Evolutionary conservation across 495 filamentous ascomycete species (phyloP).

Genomic region (Saxophila tyrrhenica): DNA sequence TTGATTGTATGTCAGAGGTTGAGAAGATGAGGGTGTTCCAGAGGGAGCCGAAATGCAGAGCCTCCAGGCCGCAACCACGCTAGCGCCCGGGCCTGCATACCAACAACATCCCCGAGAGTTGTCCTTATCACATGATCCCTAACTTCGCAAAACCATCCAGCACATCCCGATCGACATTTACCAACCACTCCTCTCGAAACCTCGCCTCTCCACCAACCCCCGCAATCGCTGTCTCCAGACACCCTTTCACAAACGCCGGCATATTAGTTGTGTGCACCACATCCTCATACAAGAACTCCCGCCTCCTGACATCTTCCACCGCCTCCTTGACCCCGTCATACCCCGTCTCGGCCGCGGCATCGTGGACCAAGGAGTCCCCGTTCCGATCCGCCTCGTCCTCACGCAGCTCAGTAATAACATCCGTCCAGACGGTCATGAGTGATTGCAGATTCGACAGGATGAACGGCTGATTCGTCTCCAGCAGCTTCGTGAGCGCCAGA

Average conservation of each 20-base stretch:
- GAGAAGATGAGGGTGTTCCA: too few species aligned
- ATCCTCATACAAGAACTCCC: slow-evolving; percentile 49
- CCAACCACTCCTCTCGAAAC: slow-evolving; percentile 69
- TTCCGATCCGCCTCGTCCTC: slow-evolving; percentile 30
- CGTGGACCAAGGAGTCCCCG: slow-evolving; percentile 30
- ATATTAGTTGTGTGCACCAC: slow-evolving; percentile 60
- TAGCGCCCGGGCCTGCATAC: too few species aligned
- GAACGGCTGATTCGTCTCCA: slow-evolving; percentile 50
- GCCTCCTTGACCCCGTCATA: slow-evolving; percentile 37
- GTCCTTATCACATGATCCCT: slow-evolving; percentile 17
- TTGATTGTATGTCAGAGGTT: too few species aligned
- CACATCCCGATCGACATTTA: slow-evolving; percentile 79
- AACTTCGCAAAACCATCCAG: slow-evolving; percentile 48
- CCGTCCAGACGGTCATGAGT: slow-evolving; percentile 59
- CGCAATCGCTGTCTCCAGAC: slow-evolving; percentile 53
- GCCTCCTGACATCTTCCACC: slow-evolving; percentile 47
- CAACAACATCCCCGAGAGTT: too few species aligned
- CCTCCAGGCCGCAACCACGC: too few species aligned
- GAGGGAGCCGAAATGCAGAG: too few species aligned
- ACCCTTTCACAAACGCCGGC: slow-evolving; percentile 56
- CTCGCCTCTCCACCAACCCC: slow-evolving; percentile 56
- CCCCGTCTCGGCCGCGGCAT: neutral
- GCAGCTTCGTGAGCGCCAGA: slow-evolving; percentile 69
- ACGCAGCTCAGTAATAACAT: slow-evolving; percentile 50
- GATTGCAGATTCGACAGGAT: slow-evolving; percentile 51